Evolutionary conservation across 2,329 filamentous ascomycete genomes (phyloP).

Genomic region (Decorospora gaudefroyi): DNA sequence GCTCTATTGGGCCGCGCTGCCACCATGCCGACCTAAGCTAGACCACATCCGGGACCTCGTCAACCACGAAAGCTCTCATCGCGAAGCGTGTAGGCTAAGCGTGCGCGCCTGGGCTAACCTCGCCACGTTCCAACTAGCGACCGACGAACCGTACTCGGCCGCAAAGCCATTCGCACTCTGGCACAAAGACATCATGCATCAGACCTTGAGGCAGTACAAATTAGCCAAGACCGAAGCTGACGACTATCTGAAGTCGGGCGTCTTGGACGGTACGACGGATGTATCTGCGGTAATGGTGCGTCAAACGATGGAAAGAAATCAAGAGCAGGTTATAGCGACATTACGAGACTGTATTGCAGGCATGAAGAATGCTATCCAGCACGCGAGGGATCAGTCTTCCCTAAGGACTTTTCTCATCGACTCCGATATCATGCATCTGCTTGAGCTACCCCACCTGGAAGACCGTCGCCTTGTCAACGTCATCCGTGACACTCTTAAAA

Average conservation of each 20-base stretch:
- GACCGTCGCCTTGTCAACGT: slow-evolving; percentile 51
- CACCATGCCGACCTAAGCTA: slow-evolving; percentile 58
- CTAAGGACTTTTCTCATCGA: slow-evolving; percentile 52
- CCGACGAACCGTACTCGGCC: slow-evolving; percentile 52
- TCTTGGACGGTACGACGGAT: slow-evolving; percentile 41
- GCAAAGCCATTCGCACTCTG: slow-evolving; percentile 58
- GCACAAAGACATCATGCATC: slow-evolving; percentile 59
- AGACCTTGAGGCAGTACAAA: slow-evolving; percentile 60
- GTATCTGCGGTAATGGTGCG: slow-evolving; percentile 57
- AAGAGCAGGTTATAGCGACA: slow-evolving; percentile 60
- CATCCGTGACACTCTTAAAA: slow-evolving; percentile 56
- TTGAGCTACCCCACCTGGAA: slow-evolving; percentile 59
- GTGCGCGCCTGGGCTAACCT: slow-evolving; percentile 63
- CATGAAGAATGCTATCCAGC: slow-evolving; percentile 55
- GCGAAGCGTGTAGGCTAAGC: slow-evolving; percentile 63
- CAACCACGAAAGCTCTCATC: slow-evolving; percentile 61
- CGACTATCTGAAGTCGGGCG: slow-evolving; percentile 52
- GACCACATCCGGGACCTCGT: slow-evolving; percentile 60
- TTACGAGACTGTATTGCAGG: slow-evolving; percentile 58
- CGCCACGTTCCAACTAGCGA: slow-evolving; percentile 61
- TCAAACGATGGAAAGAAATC: slow-evolving; percentile 60
- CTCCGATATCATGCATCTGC: slow-evolving; percentile 52
- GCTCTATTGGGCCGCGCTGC: slow-evolving; percentile 62
- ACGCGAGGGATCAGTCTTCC: slow-evolving; percentile 48
- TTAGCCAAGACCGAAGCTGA: slow-evolving; percentile 63